These are phyloP conservation scores for Amanita thiersii DNA, from an alignment of 768 basidiomycete species.

Conservation along the genomic window DNA sequence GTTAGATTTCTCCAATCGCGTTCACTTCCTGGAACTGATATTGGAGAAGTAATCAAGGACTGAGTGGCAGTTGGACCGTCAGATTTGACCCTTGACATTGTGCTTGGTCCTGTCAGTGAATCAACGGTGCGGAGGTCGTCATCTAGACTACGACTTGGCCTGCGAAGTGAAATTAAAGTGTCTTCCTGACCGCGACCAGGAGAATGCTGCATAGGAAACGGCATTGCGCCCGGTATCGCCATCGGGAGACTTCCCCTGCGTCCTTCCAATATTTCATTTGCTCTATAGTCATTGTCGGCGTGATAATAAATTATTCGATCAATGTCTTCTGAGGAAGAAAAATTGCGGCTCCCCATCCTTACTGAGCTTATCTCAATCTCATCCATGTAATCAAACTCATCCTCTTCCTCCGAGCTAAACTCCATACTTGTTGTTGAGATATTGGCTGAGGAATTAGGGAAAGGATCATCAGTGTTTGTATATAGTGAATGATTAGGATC, in stretches of 20 bases:
- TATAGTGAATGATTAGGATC: conserved; percentile 22
- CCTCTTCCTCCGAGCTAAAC: conserved; percentile 42
- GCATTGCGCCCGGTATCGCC: conserved; percentile 38
- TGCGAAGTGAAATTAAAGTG: conserved; percentile 48
- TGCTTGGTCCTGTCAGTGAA: conserved; percentile 14
- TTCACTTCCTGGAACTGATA: conserved; percentile 43
- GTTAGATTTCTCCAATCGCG: conserved; percentile 50
- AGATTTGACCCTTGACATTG: conserved; percentile 7
- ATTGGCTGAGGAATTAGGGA: conserved; percentile 18
- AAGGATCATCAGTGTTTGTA: conserved; percentile 15
- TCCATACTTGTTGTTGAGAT: conserved; percentile 24
- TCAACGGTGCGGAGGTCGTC: conserved; percentile 23
- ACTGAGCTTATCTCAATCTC: conserved; percentile 33
- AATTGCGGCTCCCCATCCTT: conserved; percentile 24
- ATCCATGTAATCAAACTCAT: conserved; percentile 24
- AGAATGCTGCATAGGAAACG: conserved; percentile 12
- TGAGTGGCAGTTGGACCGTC: conserved; percentile 3
- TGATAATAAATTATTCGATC: conserved; percentile 6
- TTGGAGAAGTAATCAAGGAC: conserved; percentile 19
- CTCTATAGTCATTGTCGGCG: conserved; percentile 15
- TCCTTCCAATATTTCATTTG: not conserved
- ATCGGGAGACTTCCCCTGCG: conserved; percentile 57
- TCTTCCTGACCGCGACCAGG: conserved; percentile 44
- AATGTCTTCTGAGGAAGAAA: conserved; percentile 14
- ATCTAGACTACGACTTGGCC: conserved; percentile 55